Percentiles rank a stretch among this genome's conserved stretches.
Evolutionary conservation across 2,329 filamentous ascomycete genomes (phyloP).

Genomic region (Ophiostoma ips): DNA sequence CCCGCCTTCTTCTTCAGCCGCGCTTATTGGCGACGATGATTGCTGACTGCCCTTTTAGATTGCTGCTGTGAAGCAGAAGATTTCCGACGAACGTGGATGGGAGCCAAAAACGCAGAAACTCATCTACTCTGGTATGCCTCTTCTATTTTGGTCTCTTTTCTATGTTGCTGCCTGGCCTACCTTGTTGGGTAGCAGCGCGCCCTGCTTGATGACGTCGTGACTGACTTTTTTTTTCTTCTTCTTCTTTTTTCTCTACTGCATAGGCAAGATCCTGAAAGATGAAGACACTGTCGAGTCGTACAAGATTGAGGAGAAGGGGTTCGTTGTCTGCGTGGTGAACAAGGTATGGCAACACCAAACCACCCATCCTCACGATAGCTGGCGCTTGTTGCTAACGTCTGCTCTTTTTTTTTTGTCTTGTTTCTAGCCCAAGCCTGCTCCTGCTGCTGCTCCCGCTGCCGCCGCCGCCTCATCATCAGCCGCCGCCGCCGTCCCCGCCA

Average conservation of each 20-base stretch:
- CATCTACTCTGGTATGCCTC: conserved; percentile 78
- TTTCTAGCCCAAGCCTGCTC: conserved; percentile 53
- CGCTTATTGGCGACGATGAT: not conserved
- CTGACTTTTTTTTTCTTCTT: not conserved
- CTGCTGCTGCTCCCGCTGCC: conserved; percentile 28
- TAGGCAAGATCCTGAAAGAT: conserved; percentile 97
- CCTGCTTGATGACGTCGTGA: not conserved
- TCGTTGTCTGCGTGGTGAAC: conserved; percentile 95
- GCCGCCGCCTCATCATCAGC: conserved; percentile 37
- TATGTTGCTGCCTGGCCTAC: not conserved
- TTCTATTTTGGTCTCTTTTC: not conserved
- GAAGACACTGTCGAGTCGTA: conserved; percentile 92
- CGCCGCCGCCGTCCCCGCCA: conserved; percentile 41
- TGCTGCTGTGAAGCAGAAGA: conserved; percentile 82
- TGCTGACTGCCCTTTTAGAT: conserved; percentile 42
- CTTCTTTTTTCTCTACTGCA: too few relatives aligned
- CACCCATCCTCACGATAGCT: too few relatives aligned
- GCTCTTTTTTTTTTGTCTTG: too few relatives aligned
- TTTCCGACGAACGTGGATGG: conserved; percentile 86
- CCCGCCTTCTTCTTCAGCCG: not conserved
- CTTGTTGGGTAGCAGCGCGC: not conserved
- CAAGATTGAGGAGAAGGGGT: conserved; percentile 98
- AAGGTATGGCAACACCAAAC: conserved; percentile 61
- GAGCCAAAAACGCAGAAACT: conserved; percentile 83
- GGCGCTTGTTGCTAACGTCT: too few relatives aligned